A percentile compares a stretch with the other conserved stretches of the same genome.
phyloP scores from a whole-genome alignment of 1,284 basidiomycete genomes.

The Malassezia psittaci region DNA sequence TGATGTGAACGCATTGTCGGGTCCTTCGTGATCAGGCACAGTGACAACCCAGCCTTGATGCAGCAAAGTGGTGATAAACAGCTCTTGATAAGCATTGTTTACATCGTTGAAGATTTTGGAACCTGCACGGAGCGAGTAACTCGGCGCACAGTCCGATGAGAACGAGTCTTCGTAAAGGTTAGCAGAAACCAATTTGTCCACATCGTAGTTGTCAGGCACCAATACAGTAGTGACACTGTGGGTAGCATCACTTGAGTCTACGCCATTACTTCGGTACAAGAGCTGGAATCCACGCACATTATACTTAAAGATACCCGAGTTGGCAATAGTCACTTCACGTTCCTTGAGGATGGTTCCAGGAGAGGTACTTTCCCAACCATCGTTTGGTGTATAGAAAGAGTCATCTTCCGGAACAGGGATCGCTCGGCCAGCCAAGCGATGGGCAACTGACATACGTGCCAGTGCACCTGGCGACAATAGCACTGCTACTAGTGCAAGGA shows the following conservation, averaged over 20 bases:
- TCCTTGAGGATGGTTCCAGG: constrained; percentile 12
- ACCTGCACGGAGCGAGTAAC: constrained; percentile 18
- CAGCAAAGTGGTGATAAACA: constrained; percentile 30
- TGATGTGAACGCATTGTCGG: constrained; percentile 33
- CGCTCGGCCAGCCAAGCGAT: not conserved
- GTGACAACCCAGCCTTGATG: constrained; percentile 32
- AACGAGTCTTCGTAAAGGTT: constrained; percentile 28
- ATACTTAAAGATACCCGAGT: not conserved
- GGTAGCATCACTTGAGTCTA: not conserved
- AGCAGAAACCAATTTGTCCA: constrained; percentile 26
- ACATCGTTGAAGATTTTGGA: constrained; percentile 16
- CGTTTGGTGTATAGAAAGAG: constrained; percentile 9
- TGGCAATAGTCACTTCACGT: not conserved
- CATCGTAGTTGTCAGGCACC: constrained; percentile 24
- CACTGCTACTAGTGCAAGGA: not conserved
- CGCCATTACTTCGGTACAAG: constrained; percentile 12
- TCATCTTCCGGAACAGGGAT: not conserved
- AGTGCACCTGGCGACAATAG: not conserved
- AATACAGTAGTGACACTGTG: constrained; percentile 27
- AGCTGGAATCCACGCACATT: constrained; percentile 12
- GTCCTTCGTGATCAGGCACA: constrained; percentile 38
- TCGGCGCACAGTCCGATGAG: constrained; percentile 26
- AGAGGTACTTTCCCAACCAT: not conserved
- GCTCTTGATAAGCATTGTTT: constrained; percentile 22
- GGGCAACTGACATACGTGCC: not conserved